phyloP scores from a whole-genome alignment of 2,329 filamentous ascomycete genomes.

The Diaporthe capsici region DNA sequence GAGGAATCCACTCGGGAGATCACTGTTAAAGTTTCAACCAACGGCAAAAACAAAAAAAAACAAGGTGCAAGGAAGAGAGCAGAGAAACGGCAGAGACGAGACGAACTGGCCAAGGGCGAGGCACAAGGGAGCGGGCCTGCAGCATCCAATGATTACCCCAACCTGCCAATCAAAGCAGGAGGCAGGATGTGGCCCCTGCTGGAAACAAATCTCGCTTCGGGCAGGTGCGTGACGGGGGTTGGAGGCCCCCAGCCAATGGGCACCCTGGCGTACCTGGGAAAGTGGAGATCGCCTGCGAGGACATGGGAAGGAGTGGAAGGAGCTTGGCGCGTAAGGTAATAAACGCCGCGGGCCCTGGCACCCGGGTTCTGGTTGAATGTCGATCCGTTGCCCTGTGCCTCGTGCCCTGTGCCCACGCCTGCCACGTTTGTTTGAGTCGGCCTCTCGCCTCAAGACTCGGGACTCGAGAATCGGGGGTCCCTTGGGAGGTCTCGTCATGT shows the following conservation, averaged over 20 bases:
- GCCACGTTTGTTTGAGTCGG: constrained; percentile 18
- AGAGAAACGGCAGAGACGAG: constrained; percentile 24
- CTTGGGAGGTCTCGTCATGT: constrained; percentile 16
- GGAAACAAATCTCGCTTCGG: constrained; percentile 32
- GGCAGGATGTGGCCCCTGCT: constrained; percentile 33
- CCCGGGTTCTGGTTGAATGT: neutral
- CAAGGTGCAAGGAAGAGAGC: neutral
- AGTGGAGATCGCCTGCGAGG: constrained; percentile 10
- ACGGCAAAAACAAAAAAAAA: neutral
- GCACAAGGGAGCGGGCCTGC: constrained; percentile 29
- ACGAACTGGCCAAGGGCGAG: constrained; percentile 26
- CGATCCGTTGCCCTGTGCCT: constrained; percentile 23
- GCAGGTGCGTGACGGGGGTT: constrained; percentile 4
- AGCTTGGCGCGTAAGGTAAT: constrained; percentile 24
- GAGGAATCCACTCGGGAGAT: constrained; percentile 27
- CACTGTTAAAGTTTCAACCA: constrained; percentile 24
- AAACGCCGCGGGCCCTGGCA: neutral
- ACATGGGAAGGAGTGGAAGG: constrained; percentile 14
- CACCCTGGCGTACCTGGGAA: neutral
- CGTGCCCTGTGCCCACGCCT: constrained; percentile 8
- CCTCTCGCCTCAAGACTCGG: neutral
- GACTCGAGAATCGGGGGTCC: neutral
- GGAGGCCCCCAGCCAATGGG: neutral
- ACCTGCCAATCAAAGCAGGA: constrained; percentile 32
- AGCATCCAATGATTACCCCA: constrained; percentile 31